Conservation (phyloP, 2,329 filamentous ascomycete species). For the Pseudogymnoascus sp. region DNA sequence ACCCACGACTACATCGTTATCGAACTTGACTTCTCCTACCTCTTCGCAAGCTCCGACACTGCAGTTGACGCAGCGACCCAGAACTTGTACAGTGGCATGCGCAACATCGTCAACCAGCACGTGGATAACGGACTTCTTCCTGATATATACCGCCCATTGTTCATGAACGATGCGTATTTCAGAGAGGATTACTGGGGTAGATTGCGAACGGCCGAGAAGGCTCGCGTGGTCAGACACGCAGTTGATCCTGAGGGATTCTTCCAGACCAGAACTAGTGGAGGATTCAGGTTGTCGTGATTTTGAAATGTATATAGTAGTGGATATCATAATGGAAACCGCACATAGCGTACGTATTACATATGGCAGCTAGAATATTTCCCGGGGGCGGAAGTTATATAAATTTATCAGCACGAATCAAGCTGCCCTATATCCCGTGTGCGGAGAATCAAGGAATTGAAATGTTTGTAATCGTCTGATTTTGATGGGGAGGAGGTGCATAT, state of each 20-base stretch:
- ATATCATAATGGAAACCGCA: background rate
- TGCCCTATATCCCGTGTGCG: background rate
- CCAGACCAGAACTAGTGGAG: conserved; percentile 19
- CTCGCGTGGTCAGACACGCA: conserved; percentile 21
- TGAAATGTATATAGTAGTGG: conserved; percentile 7
- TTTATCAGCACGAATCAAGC: background rate
- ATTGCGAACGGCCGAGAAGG: conserved; percentile 6
- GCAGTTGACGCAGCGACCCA: conserved; percentile 5
- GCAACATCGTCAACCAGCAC: background rate
- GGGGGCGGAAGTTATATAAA: background rate
- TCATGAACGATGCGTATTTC: conserved; percentile 30
- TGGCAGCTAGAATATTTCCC: background rate
- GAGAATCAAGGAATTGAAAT: background rate
- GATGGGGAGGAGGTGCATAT: background rate
- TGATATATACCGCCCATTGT: conserved; percentile 24
- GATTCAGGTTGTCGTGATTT: conserved; percentile 21
- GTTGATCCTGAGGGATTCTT: conserved; percentile 26
- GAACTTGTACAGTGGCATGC: conserved; percentile 9
- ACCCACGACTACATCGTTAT: conserved; percentile 25
- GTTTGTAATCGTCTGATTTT: background rate
- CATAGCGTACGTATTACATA: background rate
- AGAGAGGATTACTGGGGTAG: conserved; percentile 15
- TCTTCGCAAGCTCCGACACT: background rate
- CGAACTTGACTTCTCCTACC: conserved; percentile 27
- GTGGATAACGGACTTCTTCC: conserved; percentile 7